Evolutionary conservation across 495 filamentous ascomycete species (phyloP).

Genomic region (Talaromyces adpressus): DNA sequence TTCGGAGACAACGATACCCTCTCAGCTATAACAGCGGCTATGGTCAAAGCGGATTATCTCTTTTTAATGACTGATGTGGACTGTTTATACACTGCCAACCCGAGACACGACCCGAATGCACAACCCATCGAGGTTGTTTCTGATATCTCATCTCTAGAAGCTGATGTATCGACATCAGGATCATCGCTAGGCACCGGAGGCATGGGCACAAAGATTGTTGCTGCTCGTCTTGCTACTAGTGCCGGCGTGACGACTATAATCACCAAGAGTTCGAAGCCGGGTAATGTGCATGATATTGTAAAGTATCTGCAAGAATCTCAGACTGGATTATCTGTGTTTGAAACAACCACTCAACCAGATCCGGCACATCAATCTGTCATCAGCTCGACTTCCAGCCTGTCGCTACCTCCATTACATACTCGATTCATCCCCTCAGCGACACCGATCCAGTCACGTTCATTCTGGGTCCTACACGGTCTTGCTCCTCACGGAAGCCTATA

Average conservation of each 20-base stretch:
- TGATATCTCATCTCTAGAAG: slow-evolving; percentile 77
- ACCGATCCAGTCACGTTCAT: slow-evolving; percentile 85
- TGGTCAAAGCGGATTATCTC: slow-evolving; percentile 94
- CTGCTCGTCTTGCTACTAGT: slow-evolving; percentile 85
- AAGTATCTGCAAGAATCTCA: slow-evolving; percentile 61
- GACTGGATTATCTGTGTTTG: not conserved
- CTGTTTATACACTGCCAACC: slow-evolving; percentile 94
- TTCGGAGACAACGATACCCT: slow-evolving; percentile 98
- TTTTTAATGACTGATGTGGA: slow-evolving; percentile 99
- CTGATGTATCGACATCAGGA: slow-evolving; percentile 85
- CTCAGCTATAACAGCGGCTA: slow-evolving; percentile 91
- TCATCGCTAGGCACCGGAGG: slow-evolving; percentile 91
- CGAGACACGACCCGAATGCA: slow-evolving; percentile 74
- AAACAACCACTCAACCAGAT: not conserved
- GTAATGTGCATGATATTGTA: slow-evolving; percentile 87
- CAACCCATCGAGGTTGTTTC: slow-evolving; percentile 87
- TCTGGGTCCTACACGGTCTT: slow-evolving; percentile 96
- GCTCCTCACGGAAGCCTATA: slow-evolving; percentile 84
- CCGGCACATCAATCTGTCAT: not conserved
- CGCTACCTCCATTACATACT: slow-evolving; percentile 68
- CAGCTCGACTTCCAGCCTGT: slow-evolving; percentile 10
- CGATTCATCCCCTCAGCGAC: slow-evolving; percentile 83
- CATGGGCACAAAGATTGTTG: slow-evolving; percentile 97
- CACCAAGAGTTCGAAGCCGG: slow-evolving; percentile 81
- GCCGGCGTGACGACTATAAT: slow-evolving; percentile 95